These are phyloP conservation scores for Gillenia trifoliata DNA, from an alignment of 306 rosid species.

Conservation along the genomic window DNA sequence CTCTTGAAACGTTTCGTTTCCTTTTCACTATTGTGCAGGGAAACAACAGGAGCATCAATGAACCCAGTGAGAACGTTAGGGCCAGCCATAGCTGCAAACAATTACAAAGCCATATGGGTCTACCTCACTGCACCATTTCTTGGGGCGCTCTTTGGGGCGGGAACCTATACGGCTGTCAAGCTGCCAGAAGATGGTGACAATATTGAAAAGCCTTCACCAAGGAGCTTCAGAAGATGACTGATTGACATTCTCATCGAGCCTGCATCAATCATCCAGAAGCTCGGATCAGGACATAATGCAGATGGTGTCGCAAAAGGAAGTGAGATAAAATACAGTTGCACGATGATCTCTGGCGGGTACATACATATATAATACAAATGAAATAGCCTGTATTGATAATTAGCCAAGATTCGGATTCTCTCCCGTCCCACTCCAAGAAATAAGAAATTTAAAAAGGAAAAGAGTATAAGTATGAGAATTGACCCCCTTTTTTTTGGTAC, in stretches of 20 bases:
- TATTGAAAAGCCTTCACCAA: constrained; percentile 32
- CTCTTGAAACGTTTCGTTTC: neutral
- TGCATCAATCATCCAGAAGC: constrained; percentile 5
- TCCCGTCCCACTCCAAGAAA: neutral
- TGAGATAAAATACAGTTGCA: neutral
- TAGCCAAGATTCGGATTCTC: neutral
- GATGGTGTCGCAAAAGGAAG: neutral
- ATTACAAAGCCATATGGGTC: constrained; percentile 76
- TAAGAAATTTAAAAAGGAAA: neutral
- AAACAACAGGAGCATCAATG: constrained; percentile 74
- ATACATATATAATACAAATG: neutral
- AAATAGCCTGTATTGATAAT: constrained; percentile 1
- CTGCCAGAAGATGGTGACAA: constrained; percentile 45
- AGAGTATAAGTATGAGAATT: neutral
- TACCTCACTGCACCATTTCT: constrained; percentile 79
- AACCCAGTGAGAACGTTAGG: constrained; percentile 88
- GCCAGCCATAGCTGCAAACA: constrained; percentile 79
- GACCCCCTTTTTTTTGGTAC: neutral
- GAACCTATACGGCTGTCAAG: constrained; percentile 65
- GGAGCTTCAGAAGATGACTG: constrained; percentile 58
- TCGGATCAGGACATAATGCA: constrained; percentile 7
- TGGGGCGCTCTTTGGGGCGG: constrained; percentile 81
- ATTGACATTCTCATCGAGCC: constrained; percentile 4
- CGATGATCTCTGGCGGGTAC: neutral
- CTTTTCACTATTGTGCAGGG: constrained; percentile 35